Base-by-base conservation (phyloP, 768 basidiomycete species). In the Gloeopeniophorella convolvens region DNA sequence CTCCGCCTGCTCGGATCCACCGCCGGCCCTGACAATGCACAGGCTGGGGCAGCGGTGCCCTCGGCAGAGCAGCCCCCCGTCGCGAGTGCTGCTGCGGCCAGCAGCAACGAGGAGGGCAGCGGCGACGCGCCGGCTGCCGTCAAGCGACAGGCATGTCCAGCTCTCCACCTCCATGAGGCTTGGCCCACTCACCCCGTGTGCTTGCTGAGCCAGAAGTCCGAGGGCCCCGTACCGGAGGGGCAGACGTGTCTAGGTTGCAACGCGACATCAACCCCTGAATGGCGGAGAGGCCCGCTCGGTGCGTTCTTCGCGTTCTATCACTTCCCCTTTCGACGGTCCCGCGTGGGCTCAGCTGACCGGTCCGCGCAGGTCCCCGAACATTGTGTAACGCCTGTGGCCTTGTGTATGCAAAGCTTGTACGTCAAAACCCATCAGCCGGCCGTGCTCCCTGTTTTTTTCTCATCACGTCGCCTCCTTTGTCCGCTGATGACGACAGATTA, bases 201-300 rank as follows among this genome's bases (percentile, higher is more conserved):
- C 26, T 40, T 33, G 39, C 23, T 35, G 49, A 10, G 28, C 31
- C 62, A 67, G 68, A 70, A 62, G 54, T 58, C 62, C 20, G 78
- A 78, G 11, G 72, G 69, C 43, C 69, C 69, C 46, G 67, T 66
- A 49, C 70, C 71, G 54, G 83, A 84, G 48, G 78, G 78, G 13
- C 88, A 89, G 64, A 84, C 76, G 21, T 91, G 88, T 67, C 72
- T 88, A 27, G 89, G 87, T 27, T 91, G 88, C 68, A 76, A 70
- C 59, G 88, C 87, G 54, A 91, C 89, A 13, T 83, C 86, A 48
- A 91, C 88, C 56, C 88, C 88, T 5, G 88, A 91, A 70, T 91
- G 89, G 88, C 73, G 88, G 47, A 71, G 89, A 55, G 88, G 88
- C 1, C 88, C 88, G 12, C 66, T 90, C 70, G 88, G 87, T 89